Conservation (phyloP, 345 rosid species). For the Ailanthus altissimus region DNA sequence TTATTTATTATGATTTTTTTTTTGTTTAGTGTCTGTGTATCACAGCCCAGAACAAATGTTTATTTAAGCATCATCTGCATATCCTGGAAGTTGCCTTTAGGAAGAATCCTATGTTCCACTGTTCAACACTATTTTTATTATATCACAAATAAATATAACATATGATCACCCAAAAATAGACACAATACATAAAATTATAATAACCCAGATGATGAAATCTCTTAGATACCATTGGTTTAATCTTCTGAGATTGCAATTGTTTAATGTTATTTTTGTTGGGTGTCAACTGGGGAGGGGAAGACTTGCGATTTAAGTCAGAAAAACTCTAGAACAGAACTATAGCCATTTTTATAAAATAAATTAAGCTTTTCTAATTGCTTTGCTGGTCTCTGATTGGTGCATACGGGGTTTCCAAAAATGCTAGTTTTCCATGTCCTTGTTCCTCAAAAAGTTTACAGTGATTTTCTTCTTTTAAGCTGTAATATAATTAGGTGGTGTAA, state of each 20-base stretch:
- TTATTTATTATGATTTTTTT: background rate
- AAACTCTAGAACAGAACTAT: background rate
- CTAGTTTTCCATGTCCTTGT: constrained; percentile 7
- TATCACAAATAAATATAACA: background rate
- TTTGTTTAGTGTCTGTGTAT: background rate
- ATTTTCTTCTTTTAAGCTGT: constrained; percentile 8
- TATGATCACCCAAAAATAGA: background rate
- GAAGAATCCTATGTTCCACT: constrained; percentile 48
- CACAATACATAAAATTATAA: background rate
- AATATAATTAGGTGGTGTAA: background rate
- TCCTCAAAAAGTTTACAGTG: background rate
- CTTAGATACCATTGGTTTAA: constrained; percentile 1
- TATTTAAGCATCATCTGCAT: constrained; percentile 30
- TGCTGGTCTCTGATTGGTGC: constrained; percentile 27
- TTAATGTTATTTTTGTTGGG: constrained; percentile 7
- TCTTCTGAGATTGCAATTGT: background rate
- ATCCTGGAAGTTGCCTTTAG: constrained; percentile 53
- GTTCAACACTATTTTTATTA: background rate
- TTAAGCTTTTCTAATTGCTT: background rate
- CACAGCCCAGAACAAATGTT: background rate
- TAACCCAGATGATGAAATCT: background rate
- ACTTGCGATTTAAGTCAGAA: constrained; percentile 31
- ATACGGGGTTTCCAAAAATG: constrained; percentile 17
- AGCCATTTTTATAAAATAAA: background rate
- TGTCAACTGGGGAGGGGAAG: constrained; percentile 25